These are phyloP conservation scores for Sporothrix brunneoviolacea DNA, from an alignment of 2,329 filamentous ascomycete genomes.

Conservation along the genomic window DNA sequence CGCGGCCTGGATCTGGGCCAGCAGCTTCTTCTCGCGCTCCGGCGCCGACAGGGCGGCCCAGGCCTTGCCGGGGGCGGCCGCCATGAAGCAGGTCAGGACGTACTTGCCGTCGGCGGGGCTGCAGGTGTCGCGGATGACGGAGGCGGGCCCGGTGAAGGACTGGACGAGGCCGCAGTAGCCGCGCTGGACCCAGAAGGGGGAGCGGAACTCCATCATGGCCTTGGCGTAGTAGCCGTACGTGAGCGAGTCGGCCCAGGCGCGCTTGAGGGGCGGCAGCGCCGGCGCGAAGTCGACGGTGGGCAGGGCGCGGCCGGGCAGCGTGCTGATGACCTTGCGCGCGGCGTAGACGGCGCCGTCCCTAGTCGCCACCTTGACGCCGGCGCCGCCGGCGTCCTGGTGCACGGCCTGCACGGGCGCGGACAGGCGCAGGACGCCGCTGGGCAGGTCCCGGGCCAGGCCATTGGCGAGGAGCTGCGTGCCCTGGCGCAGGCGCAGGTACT, in stretches of 20 bases:
- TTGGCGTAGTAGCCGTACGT: slow-evolving; percentile 50
- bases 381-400: not conserved
- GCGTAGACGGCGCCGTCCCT: slow-evolving; percentile 8
- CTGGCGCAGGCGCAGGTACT: slow-evolving; percentile 42
- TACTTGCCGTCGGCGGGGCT: slow-evolving; percentile 22
- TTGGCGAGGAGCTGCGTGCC: slow-evolving; percentile 34
- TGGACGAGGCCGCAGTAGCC: slow-evolving; percentile 37
- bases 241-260: slow-evolving; percentile 27
- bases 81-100: slow-evolving; percentile 36
- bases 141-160: slow-evolving; percentile 10
- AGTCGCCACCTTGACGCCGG: not conserved
- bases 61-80: slow-evolving; percentile 27
- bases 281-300: slow-evolving; percentile 44
- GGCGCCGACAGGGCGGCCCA: slow-evolving; percentile 24
- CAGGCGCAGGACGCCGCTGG: not conserved
- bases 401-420: slow-evolving; percentile 9
- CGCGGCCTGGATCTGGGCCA: slow-evolving; percentile 2
- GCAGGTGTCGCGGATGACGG: slow-evolving; percentile 11
- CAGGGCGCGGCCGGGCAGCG: no score
- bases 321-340: slow-evolving; percentile 27
- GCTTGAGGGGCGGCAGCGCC: slow-evolving; percentile 24
- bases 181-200: slow-evolving; percentile 31
- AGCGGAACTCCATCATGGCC: slow-evolving; percentile 36
- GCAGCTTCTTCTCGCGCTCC: not conserved
- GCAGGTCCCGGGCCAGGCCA: slow-evolving; percentile 1